Percentiles rank a stretch among this genome's conserved stretches.
Evolutionary conservation across 83 land plant species (phyloP).

Genomic region (Thuja plicata): DNA sequence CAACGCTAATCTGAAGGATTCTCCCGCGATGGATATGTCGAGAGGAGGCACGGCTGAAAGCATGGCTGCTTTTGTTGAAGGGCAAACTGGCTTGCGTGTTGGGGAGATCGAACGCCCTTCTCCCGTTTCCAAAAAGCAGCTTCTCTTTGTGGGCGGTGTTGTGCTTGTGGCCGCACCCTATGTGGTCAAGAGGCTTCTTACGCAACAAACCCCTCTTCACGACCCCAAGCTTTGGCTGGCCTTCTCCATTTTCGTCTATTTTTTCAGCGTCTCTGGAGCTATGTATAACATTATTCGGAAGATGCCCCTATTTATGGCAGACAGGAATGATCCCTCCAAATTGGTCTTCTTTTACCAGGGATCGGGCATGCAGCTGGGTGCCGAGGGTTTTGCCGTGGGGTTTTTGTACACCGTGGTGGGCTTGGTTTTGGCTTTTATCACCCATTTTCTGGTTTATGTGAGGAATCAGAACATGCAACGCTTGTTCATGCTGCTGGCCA

Average conservation of each 20-base stretch:
- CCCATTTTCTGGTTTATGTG: conserved; percentile 59
- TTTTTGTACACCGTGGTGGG: conserved; percentile 87
- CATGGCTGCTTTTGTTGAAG: conserved; percentile 77
- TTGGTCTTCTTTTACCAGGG: conserved; percentile 90
- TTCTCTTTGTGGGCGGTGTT: conserved; percentile 26
- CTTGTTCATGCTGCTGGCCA: conserved; percentile 51
- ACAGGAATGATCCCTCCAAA: conserved; percentile 70
- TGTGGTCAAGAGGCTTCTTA: conserved; percentile 46
- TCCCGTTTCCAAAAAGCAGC: conserved; percentile 58
- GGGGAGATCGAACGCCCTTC: conserved; percentile 85
- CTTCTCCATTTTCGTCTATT: conserved; percentile 74
- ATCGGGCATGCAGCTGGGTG: conserved; percentile 96
- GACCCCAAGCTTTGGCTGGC: conserved; percentile 70
- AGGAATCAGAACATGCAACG: conserved; percentile 59
- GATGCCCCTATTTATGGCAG: conserved; percentile 91
- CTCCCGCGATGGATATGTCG: conserved; percentile 68
- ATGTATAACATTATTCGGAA: conserved; percentile 95
- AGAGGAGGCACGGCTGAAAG: conserved; percentile 71
- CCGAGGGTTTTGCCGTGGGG: conserved; percentile 96
- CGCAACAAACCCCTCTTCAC: conserved; percentile 63
- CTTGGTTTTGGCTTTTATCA: conserved; percentile 62
- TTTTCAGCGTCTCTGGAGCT: conserved; percentile 96
- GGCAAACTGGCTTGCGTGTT: conserved; percentile 51
- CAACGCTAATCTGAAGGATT: conserved; percentile 24
- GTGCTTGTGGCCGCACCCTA: conserved; percentile 47